These are phyloP conservation scores for Begonia peltatifolia DNA, from an alignment of 306 rosid species.

Conservation along the genomic window DNA sequence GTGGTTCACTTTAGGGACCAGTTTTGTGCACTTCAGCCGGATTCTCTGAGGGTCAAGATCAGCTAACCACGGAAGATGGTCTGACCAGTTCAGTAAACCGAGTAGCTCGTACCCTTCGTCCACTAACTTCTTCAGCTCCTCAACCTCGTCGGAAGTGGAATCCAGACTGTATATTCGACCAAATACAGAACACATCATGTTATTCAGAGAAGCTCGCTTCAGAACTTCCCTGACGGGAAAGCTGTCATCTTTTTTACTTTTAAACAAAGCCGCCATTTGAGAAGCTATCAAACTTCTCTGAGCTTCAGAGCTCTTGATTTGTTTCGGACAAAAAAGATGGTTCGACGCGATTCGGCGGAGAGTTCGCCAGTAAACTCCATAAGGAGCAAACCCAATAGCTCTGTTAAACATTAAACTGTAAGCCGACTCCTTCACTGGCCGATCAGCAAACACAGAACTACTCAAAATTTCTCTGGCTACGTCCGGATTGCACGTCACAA, in stretches of 20 bases:
- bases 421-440: constrained; percentile 84
- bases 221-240: constrained; percentile 22
- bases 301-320: constrained; percentile 47
- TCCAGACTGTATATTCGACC: constrained; percentile 30
- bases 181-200: constrained; percentile 83
- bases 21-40: constrained; percentile 48
- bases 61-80: constrained; percentile 59
- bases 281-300: constrained; percentile 43
- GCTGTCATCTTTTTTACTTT: neutral
- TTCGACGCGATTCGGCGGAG: constrained; percentile 56
- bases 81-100: constrained; percentile 80
- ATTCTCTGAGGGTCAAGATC: constrained; percentile 55
- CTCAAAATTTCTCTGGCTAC: constrained; percentile 66
- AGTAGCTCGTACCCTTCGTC: constrained; percentile 70
- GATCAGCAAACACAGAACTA: constrained; percentile 66
- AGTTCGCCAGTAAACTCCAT: constrained; percentile 79
- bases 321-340: constrained; percentile 76
- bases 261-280: constrained; percentile 26
- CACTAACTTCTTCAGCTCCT: constrained; percentile 38
- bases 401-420: constrained; percentile 76
- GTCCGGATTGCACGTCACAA: constrained; percentile 59
- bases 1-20: constrained; percentile 67
- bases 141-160: constrained; percentile 14
- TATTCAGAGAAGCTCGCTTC: constrained; percentile 49
- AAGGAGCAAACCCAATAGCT: constrained; percentile 86